phyloP scores from a whole-genome alignment of 768 basidiomycete genomes.

The Mycena epipterygia region DNA sequence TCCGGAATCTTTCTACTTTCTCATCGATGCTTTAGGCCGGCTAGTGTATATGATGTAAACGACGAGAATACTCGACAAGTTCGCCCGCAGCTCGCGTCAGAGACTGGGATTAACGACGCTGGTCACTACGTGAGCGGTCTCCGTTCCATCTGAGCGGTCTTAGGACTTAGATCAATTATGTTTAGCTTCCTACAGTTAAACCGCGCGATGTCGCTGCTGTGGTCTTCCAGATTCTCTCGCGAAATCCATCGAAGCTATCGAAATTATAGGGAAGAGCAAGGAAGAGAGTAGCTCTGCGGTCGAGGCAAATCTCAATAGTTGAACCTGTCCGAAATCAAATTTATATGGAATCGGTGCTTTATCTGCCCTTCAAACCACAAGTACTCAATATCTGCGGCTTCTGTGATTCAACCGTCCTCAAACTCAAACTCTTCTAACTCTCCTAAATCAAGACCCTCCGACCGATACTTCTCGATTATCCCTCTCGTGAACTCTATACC shows the following conservation, averaged over 20 bases:
- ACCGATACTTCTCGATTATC: not conserved
- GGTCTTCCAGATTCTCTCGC: conserved; percentile 11
- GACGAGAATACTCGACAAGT: not conserved
- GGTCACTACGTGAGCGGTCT: conserved; percentile 17
- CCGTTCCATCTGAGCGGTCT: no score
- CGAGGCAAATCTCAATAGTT: no score
- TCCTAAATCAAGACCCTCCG: not conserved
- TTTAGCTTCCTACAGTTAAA: conserved; percentile 8
- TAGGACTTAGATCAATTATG: not conserved
- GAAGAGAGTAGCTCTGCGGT: no score
- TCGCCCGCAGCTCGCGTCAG: conserved; percentile 5
- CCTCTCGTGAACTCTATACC: not conserved
- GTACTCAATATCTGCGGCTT: no score
- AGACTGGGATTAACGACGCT: conserved; percentile 10
- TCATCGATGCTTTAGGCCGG: not conserved
- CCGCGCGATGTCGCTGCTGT: conserved; percentile 3
- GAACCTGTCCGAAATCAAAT: no score
- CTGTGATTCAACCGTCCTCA: not conserved
- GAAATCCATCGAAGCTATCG: not conserved
- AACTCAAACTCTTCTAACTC: not conserved
- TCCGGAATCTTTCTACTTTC: not conserved
- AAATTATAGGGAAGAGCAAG: no score
- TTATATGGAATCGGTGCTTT: no score
- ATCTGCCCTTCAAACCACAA: no score
- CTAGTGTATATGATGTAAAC: not conserved